phyloP scores from a whole-genome alignment of 306 rosid species.

The Cicer pinnatifidum region DNA sequence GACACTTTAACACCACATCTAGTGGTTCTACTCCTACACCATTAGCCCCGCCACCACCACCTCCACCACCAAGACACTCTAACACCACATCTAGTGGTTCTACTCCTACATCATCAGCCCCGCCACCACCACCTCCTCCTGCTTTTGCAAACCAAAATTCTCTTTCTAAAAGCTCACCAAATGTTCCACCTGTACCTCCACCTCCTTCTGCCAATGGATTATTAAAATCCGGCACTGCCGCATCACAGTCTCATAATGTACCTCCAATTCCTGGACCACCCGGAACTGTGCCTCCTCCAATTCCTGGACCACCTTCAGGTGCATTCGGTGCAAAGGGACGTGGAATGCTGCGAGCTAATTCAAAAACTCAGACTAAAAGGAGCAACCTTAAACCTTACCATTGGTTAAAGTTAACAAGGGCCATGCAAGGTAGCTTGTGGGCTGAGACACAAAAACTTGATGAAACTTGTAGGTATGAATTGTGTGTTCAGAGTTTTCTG shows the following conservation, averaged over 20 bases:
- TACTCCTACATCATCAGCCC: slow-evolving; percentile 46
- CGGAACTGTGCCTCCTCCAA: slow-evolving; percentile 64
- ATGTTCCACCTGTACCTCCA: slow-evolving; percentile 73
- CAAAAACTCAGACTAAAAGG: slow-evolving; percentile 66
- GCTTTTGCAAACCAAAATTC: slow-evolving; percentile 46
- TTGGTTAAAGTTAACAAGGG: slow-evolving; percentile 94
- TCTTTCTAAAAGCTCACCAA: slow-evolving; percentile 38
- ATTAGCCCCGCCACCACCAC: slow-evolving; percentile 65
- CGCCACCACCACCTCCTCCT: slow-evolving; percentile 73
- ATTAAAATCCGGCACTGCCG: slow-evolving; percentile 48
- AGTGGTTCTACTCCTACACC: slow-evolving; percentile 46
- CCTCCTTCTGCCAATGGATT: slow-evolving; percentile 63
- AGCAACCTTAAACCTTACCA: slow-evolving; percentile 91
- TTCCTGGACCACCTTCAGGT: slow-evolving; percentile 81
- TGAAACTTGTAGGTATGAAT: slow-evolving; percentile 77
- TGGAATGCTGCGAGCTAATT: slow-evolving; percentile 58
- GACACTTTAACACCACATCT: slow-evolving; percentile 36
- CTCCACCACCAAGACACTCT: slow-evolving; percentile 57
- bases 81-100: slow-evolving; percentile 46
- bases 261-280: slow-evolving; percentile 29
- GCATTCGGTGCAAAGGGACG: slow-evolving; percentile 71
- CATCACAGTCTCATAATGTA: slow-evolving; percentile 43
- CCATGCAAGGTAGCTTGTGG: slow-evolving; percentile 97
- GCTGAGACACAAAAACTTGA: slow-evolving; percentile 85
- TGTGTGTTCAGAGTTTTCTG: slow-evolving; percentile 37